Evolutionary conservation across 2,329 filamentous ascomycete species (phyloP), one percentile per base, ranked within the genome.

Genomic region (Pseudogymnoascus sp.): DNA sequence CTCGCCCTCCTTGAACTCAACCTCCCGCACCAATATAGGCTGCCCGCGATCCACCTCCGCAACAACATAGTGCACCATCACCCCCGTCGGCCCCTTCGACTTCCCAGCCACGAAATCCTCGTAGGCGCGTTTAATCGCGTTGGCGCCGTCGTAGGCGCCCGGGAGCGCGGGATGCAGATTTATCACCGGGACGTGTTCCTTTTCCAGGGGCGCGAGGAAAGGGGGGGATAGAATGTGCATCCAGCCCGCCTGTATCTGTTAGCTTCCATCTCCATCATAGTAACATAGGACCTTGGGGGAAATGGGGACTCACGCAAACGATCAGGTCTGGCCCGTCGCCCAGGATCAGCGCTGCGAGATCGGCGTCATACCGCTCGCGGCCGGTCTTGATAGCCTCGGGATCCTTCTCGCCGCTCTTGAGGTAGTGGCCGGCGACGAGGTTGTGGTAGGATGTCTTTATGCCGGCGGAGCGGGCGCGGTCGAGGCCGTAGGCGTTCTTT

Each of bases 11-110:
- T 82, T 81, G 68, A 83, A 85, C 63, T 85, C 80, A 23, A 96
- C 84, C 75, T 93, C 87, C 67, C 81, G 75, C 1, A 87, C 82
- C 66, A 93, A 71, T 69, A 96, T 88, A 8, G 90, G 87, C 67
- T 83, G 79, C 2, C 92, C 92, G 71, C 88, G 83, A 77, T 96
- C 92, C 63, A 96, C 91, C 73, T 93, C 85, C 7, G 78, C 79
- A 66, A 90, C 86, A 57, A 96, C 91, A 75, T 93, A 88, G 77
- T 96, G 92, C 14, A 91, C 86, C 93, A 96, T 96, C 62, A 96
- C 87, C 0, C 93, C 92, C 0, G 85, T 92, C 67, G 81, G 82
- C 67, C 82, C 82, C 68, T 89, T 81, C 70, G 86, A 83, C 67
- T 82, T 83, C 5, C 83, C 82, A 1, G 76, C 77, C 72, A 86